phyloP scores from a whole-genome alignment of 2,329 filamentous ascomycete genomes.

The Ceratocystis cubensis region DNA sequence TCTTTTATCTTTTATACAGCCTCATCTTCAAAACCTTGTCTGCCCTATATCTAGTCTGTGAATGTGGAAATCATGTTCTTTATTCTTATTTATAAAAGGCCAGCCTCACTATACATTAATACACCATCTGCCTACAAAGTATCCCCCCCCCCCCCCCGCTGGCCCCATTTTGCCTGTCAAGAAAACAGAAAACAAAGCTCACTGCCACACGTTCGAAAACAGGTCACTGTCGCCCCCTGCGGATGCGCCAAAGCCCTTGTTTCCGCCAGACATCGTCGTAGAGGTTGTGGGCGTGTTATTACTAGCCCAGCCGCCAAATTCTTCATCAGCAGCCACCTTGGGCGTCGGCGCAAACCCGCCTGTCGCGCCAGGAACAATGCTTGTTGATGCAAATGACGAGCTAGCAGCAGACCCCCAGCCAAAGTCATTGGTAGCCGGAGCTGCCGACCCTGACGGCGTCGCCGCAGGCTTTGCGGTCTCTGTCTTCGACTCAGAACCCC shows the following conservation, averaged over 20 bases:
- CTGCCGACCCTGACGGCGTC: conserved; percentile 28
- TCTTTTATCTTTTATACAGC: not conserved
- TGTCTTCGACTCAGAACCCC: conserved; percentile 43
- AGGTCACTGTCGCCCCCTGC: conserved; percentile 56
- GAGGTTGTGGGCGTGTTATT: conserved; percentile 37
- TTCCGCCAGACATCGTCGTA: conserved; percentile 42
- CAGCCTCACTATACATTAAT: conserved; percentile 11
- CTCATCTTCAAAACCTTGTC: not conserved
- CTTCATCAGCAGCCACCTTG: conserved; percentile 75
- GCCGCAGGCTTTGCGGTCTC: conserved; percentile 44
- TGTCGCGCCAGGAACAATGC: conserved; percentile 48
- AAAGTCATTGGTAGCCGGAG: conserved; percentile 42
- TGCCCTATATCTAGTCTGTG: not conserved
- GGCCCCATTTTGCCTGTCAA: not conserved
- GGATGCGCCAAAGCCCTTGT: conserved; percentile 35
- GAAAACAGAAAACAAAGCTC: conserved; percentile 21
- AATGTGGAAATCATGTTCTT: conserved; percentile 9
- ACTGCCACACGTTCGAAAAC: conserved; percentile 95
- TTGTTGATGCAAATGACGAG: conserved; percentile 41
- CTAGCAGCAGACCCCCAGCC: conserved; percentile 40
- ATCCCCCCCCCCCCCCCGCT: not conserved
- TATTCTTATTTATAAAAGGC: conserved; percentile 15
- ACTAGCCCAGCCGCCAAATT: conserved; percentile 93
- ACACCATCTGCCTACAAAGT: not conserved
- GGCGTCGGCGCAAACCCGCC: conserved; percentile 54